A percentile compares a stretch with the other conserved stretches of the same genome.
Evolutionary conservation across 2,329 filamentous ascomycete genomes (phyloP).

Genomic region (Neurospora sp.): DNA sequence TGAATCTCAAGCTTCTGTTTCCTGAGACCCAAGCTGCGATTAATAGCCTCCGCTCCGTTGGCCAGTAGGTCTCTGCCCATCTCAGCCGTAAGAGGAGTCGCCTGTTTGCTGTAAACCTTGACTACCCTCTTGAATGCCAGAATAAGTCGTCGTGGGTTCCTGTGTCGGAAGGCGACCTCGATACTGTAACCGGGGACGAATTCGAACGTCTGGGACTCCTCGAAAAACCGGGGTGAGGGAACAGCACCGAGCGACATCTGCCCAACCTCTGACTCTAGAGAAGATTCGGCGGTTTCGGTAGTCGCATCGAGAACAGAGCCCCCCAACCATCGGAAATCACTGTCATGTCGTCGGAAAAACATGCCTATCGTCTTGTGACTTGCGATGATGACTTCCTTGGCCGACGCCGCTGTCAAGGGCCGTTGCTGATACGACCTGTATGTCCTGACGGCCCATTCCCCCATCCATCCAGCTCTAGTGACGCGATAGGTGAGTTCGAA

Average conservation of each 20-base stretch:
- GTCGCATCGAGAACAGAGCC: constrained; percentile 31
- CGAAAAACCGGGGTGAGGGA: constrained; percentile 34
- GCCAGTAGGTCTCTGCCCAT: constrained; percentile 39
- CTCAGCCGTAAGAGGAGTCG: constrained; percentile 36
- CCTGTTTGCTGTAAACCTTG: constrained; percentile 36
- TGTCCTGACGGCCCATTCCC: constrained; percentile 33
- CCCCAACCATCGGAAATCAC: constrained; percentile 38
- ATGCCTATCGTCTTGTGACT: constrained; percentile 41
- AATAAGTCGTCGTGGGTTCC: constrained; percentile 24
- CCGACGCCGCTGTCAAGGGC: constrained; percentile 31
- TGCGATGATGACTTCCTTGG: constrained; percentile 38
- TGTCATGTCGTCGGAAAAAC: constrained; percentile 40
- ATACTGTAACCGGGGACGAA: constrained; percentile 40
- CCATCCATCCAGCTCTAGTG: constrained; percentile 26
- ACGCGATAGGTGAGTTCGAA: constrained; percentile 41
- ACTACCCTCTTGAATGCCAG: constrained; percentile 30
- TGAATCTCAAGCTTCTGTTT: constrained; percentile 32
- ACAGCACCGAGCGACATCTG: constrained; percentile 37
- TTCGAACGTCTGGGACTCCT: constrained; percentile 35
- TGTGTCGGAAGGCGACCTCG: constrained; percentile 34
- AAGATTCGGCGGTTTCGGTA: constrained; percentile 27
- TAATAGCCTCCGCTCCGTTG: constrained; percentile 31
- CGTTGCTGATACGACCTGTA: constrained; percentile 42
- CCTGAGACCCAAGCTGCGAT: constrained; percentile 29
- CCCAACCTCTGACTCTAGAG: constrained; percentile 30